phyloP scores from a whole-genome alignment of 2,329 filamentous ascomycete genomes.

The Colletotrichum tropicale region DNA sequence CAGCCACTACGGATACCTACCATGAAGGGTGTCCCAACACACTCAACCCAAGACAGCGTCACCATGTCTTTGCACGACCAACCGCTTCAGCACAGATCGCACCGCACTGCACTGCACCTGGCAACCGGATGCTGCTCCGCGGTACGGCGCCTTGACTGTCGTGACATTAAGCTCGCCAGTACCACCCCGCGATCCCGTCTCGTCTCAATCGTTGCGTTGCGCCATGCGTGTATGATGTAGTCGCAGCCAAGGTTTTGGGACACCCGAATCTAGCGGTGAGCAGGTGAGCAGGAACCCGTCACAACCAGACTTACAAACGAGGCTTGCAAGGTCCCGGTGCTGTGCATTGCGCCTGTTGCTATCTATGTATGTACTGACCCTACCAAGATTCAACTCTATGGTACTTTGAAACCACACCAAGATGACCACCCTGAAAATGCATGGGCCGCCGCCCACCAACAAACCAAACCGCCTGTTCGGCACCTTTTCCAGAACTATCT shows the following conservation, averaged over 20 bases:
- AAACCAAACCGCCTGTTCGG: not conserved
- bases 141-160: not conserved
- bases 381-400: not conserved
- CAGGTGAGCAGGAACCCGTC: not conserved
- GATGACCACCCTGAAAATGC: not conserved
- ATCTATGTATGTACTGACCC: not conserved
- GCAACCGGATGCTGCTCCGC: not conserved
- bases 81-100: not conserved
- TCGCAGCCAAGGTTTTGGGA: constrained; percentile 12
- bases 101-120: not conserved
- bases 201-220: not conserved
- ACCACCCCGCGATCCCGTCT: not conserved
- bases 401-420: not conserved
- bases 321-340: constrained; percentile 3
- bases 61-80: not conserved
- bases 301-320: not conserved
- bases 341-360: not conserved
- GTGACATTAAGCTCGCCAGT: not conserved
- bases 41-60: not conserved
- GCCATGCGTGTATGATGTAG: constrained; percentile 7
- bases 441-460: not conserved
- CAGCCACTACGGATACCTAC: not conserved
- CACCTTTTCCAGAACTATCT: not conserved
- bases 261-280: constrained; percentile 11
- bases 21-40: not conserved